phyloP scores from a whole-genome alignment of 2,329 filamentous ascomycete species.

The Metarhizium sp. region DNA sequence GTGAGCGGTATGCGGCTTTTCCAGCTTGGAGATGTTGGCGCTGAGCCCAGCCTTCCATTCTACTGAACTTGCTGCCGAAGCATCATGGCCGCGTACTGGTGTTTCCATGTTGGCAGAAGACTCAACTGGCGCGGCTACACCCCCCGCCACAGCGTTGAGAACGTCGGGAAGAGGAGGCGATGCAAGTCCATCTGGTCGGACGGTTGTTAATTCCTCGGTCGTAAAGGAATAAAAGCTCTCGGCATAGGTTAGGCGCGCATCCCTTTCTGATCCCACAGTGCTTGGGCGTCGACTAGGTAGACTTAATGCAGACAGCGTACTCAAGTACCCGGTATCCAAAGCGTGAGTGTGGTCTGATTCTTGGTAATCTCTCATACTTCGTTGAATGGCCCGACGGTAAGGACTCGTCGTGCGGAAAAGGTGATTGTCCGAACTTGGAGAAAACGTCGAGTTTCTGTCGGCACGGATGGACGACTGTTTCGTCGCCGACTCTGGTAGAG shows the following conservation, averaged over 20 bases:
- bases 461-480: conserved; percentile 21
- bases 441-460: conserved; percentile 38
- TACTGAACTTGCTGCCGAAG: conserved; percentile 35
- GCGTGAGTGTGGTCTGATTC: conserved; percentile 14
- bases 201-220: conserved; percentile 13
- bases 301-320: conserved; percentile 29
- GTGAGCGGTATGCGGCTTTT: conserved; percentile 14
- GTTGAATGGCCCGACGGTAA: conserved; percentile 41
- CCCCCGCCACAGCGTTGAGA: background rate
- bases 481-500: background rate
- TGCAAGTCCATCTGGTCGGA: background rate
- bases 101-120: background rate
- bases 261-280: conserved; percentile 28
- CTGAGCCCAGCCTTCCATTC: conserved; percentile 49
- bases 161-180: background rate
- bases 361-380: conserved; percentile 31
- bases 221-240: conserved; percentile 40
- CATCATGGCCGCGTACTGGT: conserved; percentile 21
- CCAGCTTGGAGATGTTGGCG: conserved; percentile 38
- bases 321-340: conserved; percentile 27
- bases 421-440: conserved; percentile 40
- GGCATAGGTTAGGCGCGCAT: conserved; percentile 28
- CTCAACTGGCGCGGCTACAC: background rate
- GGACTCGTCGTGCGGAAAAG: conserved; percentile 46
- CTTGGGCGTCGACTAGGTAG: conserved; percentile 31